These are phyloP conservation scores for Endoconidiophora polonica DNA, from an alignment of 2,329 filamentous ascomycete species.

Conservation along the genomic window DNA sequence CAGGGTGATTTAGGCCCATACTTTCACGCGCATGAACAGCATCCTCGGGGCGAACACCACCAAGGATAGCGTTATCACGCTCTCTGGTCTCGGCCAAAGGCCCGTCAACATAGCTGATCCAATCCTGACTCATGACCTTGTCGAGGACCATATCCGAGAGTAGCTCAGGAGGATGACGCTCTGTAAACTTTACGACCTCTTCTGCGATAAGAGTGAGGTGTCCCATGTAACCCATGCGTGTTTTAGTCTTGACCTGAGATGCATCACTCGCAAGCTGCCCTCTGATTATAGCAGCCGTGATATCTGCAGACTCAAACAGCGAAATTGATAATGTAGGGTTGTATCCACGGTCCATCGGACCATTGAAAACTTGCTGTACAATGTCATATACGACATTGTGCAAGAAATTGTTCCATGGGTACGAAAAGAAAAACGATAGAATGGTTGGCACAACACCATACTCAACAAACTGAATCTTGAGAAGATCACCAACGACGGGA, in stretches of 20 bases:
- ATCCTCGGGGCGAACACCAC: slow-evolving; percentile 83
- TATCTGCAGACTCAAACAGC: slow-evolving; percentile 75
- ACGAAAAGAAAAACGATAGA: slow-evolving; percentile 94
- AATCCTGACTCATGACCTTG: slow-evolving; percentile 73
- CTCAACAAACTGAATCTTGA: slow-evolving; percentile 95
- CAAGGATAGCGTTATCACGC: slow-evolving; percentile 93
- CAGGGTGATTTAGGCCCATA: slow-evolving; percentile 29
- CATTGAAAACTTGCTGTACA: slow-evolving; percentile 97
- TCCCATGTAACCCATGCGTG: slow-evolving; percentile 95
- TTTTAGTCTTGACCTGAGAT: slow-evolving; percentile 67
- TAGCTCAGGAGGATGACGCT: slow-evolving; percentile 76
- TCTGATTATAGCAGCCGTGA: slow-evolving; percentile 82
- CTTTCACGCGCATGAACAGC: slow-evolving; percentile 55
- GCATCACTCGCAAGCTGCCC: slow-evolving; percentile 78
- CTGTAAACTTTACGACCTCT: slow-evolving; percentile 96
- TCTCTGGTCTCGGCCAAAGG: slow-evolving; percentile 86
- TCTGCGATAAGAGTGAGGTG: slow-evolving; percentile 94
- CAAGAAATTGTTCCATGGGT: slow-evolving; percentile 98
- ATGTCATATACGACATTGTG: slow-evolving; percentile 99
- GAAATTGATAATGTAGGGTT: slow-evolving; percentile 82
- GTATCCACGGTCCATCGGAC: slow-evolving; percentile 88
- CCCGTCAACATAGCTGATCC: slow-evolving; percentile 90
- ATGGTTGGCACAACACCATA: slow-evolving; percentile 91
- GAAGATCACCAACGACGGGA: slow-evolving; percentile 75
- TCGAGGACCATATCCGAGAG: slow-evolving; percentile 72